phyloP scores from a whole-genome alignment of 1,284 basidiomycete species.

The Butyriboletus appendiculatus region DNA sequence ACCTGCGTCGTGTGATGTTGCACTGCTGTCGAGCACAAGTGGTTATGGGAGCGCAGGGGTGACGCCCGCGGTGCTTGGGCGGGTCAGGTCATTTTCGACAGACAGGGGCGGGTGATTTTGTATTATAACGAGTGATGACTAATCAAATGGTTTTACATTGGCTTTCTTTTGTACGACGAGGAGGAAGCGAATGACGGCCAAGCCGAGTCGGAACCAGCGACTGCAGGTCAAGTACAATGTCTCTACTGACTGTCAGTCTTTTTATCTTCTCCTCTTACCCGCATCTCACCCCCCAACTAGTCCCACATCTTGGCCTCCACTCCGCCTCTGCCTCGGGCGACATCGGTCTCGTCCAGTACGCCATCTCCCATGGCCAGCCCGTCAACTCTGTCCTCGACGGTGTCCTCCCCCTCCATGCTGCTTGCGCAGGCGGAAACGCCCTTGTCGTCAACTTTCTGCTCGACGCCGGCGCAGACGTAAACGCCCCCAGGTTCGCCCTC shows the following conservation, averaged over 20 bases:
- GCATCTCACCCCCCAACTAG: constrained; percentile 41
- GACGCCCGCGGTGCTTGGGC: constrained; percentile 19
- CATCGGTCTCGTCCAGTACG: constrained; percentile 84
- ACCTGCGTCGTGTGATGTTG: constrained; percentile 5
- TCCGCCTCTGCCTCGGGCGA: constrained; percentile 88
- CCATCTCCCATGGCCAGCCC: constrained; percentile 89
- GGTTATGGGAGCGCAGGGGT: constrained; percentile 16
- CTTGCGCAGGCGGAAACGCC: constrained; percentile 84
- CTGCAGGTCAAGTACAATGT: constrained; percentile 78
- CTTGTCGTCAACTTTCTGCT: constrained; percentile 85
- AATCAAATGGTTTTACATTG: constrained; percentile 6
- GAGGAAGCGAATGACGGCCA: constrained; percentile 7
- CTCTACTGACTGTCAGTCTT: constrained; percentile 68
- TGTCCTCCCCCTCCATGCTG: constrained; percentile 89
- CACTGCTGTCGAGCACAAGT: constrained; percentile 16
- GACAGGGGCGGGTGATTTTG: constrained; percentile 8
- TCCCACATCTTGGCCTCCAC: constrained; percentile 85
- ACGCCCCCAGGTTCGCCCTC: constrained; percentile 72
- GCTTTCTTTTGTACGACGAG: constrained; percentile 2
- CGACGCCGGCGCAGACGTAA: constrained; percentile 90
- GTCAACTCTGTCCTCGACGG: constrained; percentile 92
- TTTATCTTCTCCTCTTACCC: neutral
- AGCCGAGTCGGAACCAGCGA: constrained; percentile 22
- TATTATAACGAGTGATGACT: constrained; percentile 13
- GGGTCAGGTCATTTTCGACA: constrained; percentile 16